Evolutionary conservation across 2,329 filamentous ascomycete genomes (phyloP).

Genomic region (Cladosporium phlei): DNA sequence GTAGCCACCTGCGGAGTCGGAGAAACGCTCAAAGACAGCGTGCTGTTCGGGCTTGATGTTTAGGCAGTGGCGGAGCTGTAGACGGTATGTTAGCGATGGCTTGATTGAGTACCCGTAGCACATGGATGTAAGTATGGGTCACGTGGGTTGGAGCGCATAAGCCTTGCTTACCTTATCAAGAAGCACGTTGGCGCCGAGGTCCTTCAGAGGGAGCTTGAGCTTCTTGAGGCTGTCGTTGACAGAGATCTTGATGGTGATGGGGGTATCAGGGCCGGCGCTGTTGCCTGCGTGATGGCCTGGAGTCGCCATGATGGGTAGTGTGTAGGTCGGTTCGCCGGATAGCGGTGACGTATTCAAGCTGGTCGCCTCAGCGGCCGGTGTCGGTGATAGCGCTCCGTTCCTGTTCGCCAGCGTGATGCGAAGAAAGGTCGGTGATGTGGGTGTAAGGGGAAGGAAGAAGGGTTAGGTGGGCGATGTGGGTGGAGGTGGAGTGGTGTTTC

Average conservation of each 20-base stretch:
- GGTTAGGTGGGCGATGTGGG: not conserved
- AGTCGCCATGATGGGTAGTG: constrained; percentile 33
- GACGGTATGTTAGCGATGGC: constrained; percentile 17
- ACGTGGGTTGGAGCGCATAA: constrained; percentile 3
- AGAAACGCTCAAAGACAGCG: constrained; percentile 82
- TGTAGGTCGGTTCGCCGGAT: not conserved
- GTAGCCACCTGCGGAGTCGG: constrained; percentile 80
- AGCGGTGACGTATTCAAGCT: constrained; percentile 9
- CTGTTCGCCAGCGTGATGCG: constrained; percentile 8
- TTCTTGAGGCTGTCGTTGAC: constrained; percentile 71
- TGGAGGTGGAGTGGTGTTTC: not conserved
- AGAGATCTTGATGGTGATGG: constrained; percentile 80
- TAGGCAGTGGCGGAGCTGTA: constrained; percentile 66
- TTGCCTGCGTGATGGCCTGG: constrained; percentile 15
- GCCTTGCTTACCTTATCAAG: constrained; percentile 71
- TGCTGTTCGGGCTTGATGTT: constrained; percentile 58
- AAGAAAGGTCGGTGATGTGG: not conserved
- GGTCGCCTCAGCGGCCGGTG: not conserved
- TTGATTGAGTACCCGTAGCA: not conserved
- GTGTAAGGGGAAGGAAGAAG: not conserved
- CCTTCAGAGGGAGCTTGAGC: constrained; percentile 83
- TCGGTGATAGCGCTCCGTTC: not conserved
- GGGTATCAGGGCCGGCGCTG: constrained; percentile 57
- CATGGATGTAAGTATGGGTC: constrained; percentile 13
- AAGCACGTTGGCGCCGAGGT: constrained; percentile 69